These are phyloP conservation scores for Candida ovalis DNA, from an alignment of 805 yeast species.

Conservation along the genomic window DNA sequence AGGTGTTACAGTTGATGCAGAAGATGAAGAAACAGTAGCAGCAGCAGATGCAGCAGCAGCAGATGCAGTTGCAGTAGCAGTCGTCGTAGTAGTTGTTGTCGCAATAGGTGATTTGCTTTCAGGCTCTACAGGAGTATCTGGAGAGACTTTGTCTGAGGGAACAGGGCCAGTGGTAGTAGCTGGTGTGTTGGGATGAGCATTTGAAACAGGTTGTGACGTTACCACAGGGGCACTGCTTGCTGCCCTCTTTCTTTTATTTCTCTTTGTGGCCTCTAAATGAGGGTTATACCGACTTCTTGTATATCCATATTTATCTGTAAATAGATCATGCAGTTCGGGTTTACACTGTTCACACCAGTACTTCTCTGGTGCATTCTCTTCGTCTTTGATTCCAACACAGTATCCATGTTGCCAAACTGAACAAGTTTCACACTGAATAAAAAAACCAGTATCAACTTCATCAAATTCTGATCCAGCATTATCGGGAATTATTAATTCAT, in stretches of 20 bases:
- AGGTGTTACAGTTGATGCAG: not conserved
- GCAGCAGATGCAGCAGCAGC: constrained; percentile 6
- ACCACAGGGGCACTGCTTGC: constrained; percentile 7
- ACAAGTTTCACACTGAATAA: constrained; percentile 85
- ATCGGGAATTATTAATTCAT: constrained; percentile 36
- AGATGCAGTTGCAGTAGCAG: constrained; percentile 4
- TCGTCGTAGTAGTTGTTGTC: constrained; percentile 7
- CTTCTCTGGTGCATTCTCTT: constrained; percentile 80
- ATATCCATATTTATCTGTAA: constrained; percentile 44
- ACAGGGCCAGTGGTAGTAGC: not conserved
- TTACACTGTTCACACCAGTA: constrained; percentile 93
- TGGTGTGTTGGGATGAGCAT: not conserved
- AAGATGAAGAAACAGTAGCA: not conserved
- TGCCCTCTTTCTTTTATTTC: constrained; percentile 27
- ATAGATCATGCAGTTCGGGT: constrained; percentile 70
- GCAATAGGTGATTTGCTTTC: no score
- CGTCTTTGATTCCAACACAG: constrained; percentile 82
- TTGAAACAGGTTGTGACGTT: not conserved
- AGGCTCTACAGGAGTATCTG: not conserved
- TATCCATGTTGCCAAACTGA: constrained; percentile 97
- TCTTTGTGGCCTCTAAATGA: constrained; percentile 33
- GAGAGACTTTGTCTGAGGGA: not conserved
- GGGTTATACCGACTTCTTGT: constrained; percentile 47
- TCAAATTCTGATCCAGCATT: constrained; percentile 34
- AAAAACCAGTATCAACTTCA: constrained; percentile 51